Evolutionary conservation across 176 grass and related monocot species (phyloP).

Genomic region (Oryza officinalis): DNA sequence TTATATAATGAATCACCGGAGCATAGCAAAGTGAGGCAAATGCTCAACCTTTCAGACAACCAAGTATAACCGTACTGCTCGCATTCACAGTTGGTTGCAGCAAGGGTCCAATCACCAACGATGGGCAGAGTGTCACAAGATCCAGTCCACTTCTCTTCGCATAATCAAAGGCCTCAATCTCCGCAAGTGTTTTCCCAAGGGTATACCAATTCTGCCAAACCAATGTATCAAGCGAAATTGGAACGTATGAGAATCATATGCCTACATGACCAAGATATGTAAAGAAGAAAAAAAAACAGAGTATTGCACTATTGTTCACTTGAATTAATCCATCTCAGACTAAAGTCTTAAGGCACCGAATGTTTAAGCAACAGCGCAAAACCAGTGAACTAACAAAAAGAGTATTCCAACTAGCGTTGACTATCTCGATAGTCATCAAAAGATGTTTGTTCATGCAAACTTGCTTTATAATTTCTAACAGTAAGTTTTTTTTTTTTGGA

Average conservation of each 20-base stretch:
- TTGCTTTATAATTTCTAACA: neutral
- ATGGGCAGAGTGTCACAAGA: constrained; percentile 61
- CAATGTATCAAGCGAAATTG: neutral
- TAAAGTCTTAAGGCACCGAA: neutral
- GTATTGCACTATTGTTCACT: neutral
- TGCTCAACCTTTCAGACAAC: constrained; percentile 53
- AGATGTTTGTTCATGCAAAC: neutral
- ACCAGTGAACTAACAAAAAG: neutral
- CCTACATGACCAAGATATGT: neutral
- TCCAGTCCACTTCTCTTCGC: constrained; percentile 45
- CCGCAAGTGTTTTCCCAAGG: constrained; percentile 60
- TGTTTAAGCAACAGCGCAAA: neutral
- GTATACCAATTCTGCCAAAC: constrained; percentile 61
- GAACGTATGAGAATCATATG: neutral
- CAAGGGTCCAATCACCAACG: constrained; percentile 56
- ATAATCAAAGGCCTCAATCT: constrained; percentile 57
- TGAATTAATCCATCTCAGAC: neutral
- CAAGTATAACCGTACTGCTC: constrained; percentile 58
- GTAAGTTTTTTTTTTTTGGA: neutral
- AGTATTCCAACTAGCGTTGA: neutral
- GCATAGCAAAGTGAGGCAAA: neutral
- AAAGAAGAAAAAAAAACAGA: neutral
- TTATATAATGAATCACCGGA: neutral
- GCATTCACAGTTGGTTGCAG: constrained; percentile 63
- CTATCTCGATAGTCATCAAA: neutral